Evolutionary conservation across 345 rosid species (phyloP).

Genomic region (Hibiscus mutabilis): DNA sequence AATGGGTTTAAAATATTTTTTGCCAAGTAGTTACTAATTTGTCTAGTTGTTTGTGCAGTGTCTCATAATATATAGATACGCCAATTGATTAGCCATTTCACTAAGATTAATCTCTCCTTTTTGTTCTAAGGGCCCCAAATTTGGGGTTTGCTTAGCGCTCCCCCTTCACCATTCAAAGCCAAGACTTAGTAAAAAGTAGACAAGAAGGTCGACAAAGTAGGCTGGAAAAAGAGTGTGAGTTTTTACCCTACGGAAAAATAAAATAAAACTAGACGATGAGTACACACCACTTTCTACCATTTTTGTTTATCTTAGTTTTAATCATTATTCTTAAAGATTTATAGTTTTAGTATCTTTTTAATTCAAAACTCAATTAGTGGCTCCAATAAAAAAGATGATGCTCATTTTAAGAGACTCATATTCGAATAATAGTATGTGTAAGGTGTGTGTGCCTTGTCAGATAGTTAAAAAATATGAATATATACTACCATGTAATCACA

Average conservation of each 20-base stretch:
- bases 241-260: constrained; percentile 1
- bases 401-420: no score
- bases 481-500: no score
- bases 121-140: constrained; percentile 25
- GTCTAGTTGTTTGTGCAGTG: constrained; percentile 52
- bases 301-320: background rate
- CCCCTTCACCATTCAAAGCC: constrained; percentile 24
- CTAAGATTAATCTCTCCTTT: constrained; percentile 18
- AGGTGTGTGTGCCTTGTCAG: no score
- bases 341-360: background rate
- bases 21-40: constrained; percentile 21
- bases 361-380: no score
- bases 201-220: constrained; percentile 31
- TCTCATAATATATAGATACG: constrained; percentile 13
- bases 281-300: constrained; percentile 21
- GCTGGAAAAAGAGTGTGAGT: constrained; percentile 14
- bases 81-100: constrained; percentile 12
- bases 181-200: constrained; percentile 20
- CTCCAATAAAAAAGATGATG: no score
- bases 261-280: background rate
- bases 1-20: constrained; percentile 19
- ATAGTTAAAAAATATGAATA: no score
- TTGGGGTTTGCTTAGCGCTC: constrained; percentile 28
- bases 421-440: no score
- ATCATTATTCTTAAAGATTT: background rate